Base-by-base conservation (phyloP, 1,284 basidiomycete species). In the Tilletia walkeri region DNA sequence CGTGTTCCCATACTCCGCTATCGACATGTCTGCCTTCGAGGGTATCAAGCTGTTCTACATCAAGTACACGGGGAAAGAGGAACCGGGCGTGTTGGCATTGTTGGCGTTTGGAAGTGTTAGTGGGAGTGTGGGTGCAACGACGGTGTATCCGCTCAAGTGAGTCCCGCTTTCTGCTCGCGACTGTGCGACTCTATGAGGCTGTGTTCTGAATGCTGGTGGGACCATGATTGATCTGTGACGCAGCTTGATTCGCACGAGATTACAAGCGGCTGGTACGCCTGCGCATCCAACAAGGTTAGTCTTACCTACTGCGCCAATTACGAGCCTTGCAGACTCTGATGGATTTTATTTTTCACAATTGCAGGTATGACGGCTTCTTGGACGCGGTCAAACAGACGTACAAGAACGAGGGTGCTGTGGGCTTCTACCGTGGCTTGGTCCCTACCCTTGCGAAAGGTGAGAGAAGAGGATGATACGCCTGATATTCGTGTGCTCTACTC, bases 341-440 rank as follows among this genome's bases (percentile, higher is more conserved):
- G 16, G 2, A 61, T 18, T 18, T 45, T 34, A 54, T n/a, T 30
- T 41, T 10, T 48, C 24, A 30, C 24, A 30, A 30, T 39, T 24
- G 95, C 93, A 87, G 86, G 18, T 99, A 99, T 84, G 89, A 88
- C 2, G 94, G 95, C 34, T 90, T 95, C 72, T 85, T 88, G 84
- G 96, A 99, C 83, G 96, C 97, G 5, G 88, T 89, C 5, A 84
- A 86, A 59, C 91, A 90, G 83, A 98, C 95, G 24, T 92, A 92
- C 84, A 86, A 87, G 65, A 88, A 89, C 24, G 95, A 98, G 82
- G 95, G 95, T 0, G 92, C 93, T 90, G 88, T 90, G 74, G 95
- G 95, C 2, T 93, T 99, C 84, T 99, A 99, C 85, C 90, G 94
- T 63, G 95, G 95, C 48, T 85, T 95, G 75, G 88, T 93, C 69